Evolutionary conservation across 2,329 filamentous ascomycete species (phyloP).

Genomic region (Fusarium newnesense): DNA sequence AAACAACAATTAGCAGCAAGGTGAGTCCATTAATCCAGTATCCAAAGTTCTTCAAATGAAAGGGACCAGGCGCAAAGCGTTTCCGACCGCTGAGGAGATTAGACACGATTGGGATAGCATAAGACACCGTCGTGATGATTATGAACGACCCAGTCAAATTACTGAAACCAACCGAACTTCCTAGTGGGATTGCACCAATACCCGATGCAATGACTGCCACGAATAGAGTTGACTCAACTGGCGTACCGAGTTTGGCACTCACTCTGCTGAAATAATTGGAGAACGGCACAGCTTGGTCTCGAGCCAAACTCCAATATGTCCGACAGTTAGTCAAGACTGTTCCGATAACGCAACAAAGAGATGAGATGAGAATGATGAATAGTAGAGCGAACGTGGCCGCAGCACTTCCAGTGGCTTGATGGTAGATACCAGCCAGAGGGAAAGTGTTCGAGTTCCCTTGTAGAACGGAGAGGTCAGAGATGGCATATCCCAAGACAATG

Average conservation of each 20-base stretch:
- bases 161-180: conserved; percentile 40
- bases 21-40: conserved; percentile 31
- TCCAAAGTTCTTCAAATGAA: conserved; percentile 22
- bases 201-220: conserved; percentile 39
- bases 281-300: conserved; percentile 41
- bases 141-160: conserved; percentile 44
- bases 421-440: conserved; percentile 39
- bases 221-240: conserved; percentile 38
- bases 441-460: conserved; percentile 39
- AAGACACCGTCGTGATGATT: conserved; percentile 42
- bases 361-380: conserved; percentile 41
- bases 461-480: conserved; percentile 36
- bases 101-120: conserved; percentile 36
- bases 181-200: conserved; percentile 40
- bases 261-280: conserved; percentile 33
- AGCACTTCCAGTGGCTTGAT: conserved; percentile 34
- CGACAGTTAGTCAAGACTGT: conserved; percentile 42
- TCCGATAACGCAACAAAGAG: conserved; percentile 38
- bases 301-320: conserved; percentile 39
- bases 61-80: conserved; percentile 28
- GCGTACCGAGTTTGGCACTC: conserved; percentile 30
- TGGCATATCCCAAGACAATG: conserved; percentile 38
- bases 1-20: conserved; percentile 29
- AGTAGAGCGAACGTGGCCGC: conserved; percentile 35
- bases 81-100: conserved; percentile 33